Conservation (phyloP, 2,329 filamentous ascomycete species). For the Pseudogymnoascus sp. region DNA sequence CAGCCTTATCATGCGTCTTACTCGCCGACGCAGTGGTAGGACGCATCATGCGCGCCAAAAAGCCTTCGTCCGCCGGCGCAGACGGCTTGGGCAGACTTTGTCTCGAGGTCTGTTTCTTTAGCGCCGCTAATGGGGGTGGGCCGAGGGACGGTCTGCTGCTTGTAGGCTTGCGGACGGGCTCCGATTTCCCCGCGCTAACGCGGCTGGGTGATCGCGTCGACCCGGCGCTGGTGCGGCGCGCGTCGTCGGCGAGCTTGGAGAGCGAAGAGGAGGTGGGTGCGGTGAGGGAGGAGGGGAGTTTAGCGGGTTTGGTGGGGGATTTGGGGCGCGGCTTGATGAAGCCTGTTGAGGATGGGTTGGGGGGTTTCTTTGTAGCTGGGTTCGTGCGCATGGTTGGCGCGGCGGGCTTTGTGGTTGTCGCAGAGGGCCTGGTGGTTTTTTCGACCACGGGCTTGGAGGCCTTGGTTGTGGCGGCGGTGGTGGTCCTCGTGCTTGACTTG, state of each 20-base stretch:
- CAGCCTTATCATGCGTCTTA: constrained; percentile 57
- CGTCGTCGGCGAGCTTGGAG: constrained; percentile 45
- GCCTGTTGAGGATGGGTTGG: constrained; percentile 25
- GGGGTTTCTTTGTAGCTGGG: constrained; percentile 22
- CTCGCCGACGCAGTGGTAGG: constrained; percentile 62
- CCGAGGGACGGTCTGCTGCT: constrained; percentile 37
- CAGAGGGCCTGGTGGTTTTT: constrained; percentile 16
- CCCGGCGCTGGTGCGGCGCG: constrained; percentile 26
- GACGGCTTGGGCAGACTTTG: constrained; percentile 43
- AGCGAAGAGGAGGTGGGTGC: constrained; percentile 63
- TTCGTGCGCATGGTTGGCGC: constrained; percentile 33
- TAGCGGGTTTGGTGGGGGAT: constrained; percentile 61
- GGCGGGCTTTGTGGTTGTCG: constrained; percentile 24
- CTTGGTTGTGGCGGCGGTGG: constrained; percentile 21
- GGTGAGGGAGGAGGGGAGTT: constrained; percentile 57
- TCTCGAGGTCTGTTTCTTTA: constrained; percentile 43
- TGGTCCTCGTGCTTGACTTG: constrained; percentile 16
- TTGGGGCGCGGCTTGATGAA: constrained; percentile 54
- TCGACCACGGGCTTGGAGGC: constrained; percentile 28
- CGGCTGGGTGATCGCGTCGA: constrained; percentile 29
- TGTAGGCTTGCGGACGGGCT: constrained; percentile 21
- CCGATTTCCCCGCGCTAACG: constrained; percentile 16
- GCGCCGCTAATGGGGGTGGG: constrained; percentile 36
- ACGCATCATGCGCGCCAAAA: constrained; percentile 75
- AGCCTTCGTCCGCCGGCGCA: constrained; percentile 57